A percentile compares a stretch with the other conserved stretches of the same genome.
phyloP scores from a whole-genome alignment of 257 asterid species.

The Rhazya stricta region DNA sequence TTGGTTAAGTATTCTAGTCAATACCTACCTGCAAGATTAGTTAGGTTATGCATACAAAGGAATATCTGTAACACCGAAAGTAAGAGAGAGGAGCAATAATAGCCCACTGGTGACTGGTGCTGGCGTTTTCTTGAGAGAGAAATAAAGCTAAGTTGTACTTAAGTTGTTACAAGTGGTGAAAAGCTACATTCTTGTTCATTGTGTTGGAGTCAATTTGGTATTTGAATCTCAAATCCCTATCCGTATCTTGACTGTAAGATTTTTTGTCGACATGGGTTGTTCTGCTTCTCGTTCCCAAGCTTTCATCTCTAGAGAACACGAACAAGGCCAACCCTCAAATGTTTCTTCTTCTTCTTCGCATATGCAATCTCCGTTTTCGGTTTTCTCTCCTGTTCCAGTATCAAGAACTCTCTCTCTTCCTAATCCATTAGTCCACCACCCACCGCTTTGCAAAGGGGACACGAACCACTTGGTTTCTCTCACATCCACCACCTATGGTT shows the following conservation, averaged over 20 bases:
- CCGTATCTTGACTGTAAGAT: no score
- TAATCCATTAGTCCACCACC: conserved; percentile 57
- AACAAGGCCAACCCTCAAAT: conserved; percentile 41
- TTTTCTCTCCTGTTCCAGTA: conserved; percentile 25
- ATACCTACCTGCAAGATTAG: not conserved
- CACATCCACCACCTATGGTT: conserved; percentile 81
- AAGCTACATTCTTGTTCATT: not conserved
- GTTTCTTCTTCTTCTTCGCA: conserved; percentile 41
- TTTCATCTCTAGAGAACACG: conserved; percentile 33
- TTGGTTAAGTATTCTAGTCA: not conserved
- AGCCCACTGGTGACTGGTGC: not conserved
- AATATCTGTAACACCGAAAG: not conserved
- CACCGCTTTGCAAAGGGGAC: conserved; percentile 46
- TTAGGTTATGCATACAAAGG: not conserved
- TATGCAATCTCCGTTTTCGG: conserved; percentile 25
- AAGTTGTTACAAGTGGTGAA: not conserved
- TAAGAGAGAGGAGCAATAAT: not conserved
- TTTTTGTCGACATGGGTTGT: conserved; percentile 59
- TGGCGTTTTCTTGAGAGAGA: conserved; percentile 12
- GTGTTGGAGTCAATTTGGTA: not conserved
- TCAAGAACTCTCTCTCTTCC: conserved; percentile 50
- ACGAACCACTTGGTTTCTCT: conserved; percentile 76
- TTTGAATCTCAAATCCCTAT: not conserved
- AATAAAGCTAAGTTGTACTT: not conserved
- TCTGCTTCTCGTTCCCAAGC: conserved; percentile 60